Percentiles rank a stretch among this genome's conserved stretches.
Evolutionary conservation across 441 rosid species (phyloP).

Genomic region (Aquilaria agallochum): DNA sequence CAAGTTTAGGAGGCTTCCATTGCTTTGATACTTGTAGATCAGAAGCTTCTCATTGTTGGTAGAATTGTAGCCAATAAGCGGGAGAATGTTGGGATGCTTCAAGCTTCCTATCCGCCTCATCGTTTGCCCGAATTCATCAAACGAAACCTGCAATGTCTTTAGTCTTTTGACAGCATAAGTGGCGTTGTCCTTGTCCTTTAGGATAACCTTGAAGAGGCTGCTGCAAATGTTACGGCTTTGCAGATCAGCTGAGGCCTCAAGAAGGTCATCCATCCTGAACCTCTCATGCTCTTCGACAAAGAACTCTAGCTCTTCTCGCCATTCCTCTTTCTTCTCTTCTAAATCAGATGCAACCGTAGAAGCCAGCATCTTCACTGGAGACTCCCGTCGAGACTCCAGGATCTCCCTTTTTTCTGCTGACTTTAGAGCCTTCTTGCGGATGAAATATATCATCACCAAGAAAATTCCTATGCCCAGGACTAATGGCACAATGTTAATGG

Average conservation of each 20-base stretch:
- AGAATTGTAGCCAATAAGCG: constrained; percentile 43
- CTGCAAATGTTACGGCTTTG: constrained; percentile 31
- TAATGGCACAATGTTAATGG: constrained; percentile 3
- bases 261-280: constrained; percentile 47
- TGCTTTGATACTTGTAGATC: constrained; percentile 49
- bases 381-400: constrained; percentile 22
- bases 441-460: constrained; percentile 17
- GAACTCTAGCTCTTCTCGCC: constrained; percentile 37
- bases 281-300: constrained; percentile 41
- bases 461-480: constrained; percentile 17
- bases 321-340: constrained; percentile 25
- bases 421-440: constrained; percentile 16
- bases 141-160: constrained; percentile 41
- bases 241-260: constrained; percentile 56
- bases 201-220: constrained; percentile 50
- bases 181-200: constrained; percentile 24
- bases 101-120: constrained; percentile 46
- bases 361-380: constrained; percentile 19
- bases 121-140: constrained; percentile 31
- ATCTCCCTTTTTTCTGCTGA: constrained; percentile 21
- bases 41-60: constrained; percentile 46
- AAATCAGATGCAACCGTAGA: constrained; percentile 2
- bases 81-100: constrained; percentile 56
- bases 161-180: constrained; percentile 53
- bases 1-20: constrained; percentile 45